Base-by-base conservation (phyloP, 768 basidiomycete genomes). In the Pulveroboletus sp. region DNA sequence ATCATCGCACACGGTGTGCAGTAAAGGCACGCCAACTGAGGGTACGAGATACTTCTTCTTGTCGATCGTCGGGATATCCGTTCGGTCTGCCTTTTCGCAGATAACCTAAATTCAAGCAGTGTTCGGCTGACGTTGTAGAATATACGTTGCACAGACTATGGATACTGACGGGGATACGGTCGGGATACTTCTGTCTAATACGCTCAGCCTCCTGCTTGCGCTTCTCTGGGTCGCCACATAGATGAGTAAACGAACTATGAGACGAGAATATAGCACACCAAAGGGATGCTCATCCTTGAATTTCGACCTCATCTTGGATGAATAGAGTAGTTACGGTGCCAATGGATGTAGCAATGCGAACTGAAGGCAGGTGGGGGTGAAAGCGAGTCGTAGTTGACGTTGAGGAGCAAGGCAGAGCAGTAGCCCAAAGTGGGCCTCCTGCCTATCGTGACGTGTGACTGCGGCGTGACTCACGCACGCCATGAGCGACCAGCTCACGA, bases 31-130 rank as follows among this genome's bases (percentile, higher is more conserved):
- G 69, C 88, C 62, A 63, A 95, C 95, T 48, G 93, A 94, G 39
- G 96, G 96, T 9, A 99, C 96, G 46, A 99, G 79, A 61, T 99
- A 99, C 78, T 99, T 99, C 93, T 99, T 98, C 89, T 99, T 99
- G 80, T 99, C 96, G 68, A 99, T 97, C 27, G 93, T 94, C 1
- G 94, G 91, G 69, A 99, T 98, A 74, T 99, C 96, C 48, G 93
- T 94, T 63, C 89, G 82, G 76, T 98, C 94, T 43, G 93, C 94
- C 76, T 96, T 97, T 81, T 99, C 96, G 73, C 96, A 99, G 72
- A 99, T 99, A 50, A 99, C 95, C 94, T 97, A 59, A 36, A 51
- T 49, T 35, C 48, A 39, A 42, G 31, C 32, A 48, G 39, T 28
- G 30, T 56, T 53, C 45, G 33, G 43, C 38, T 53, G 14, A 57